A percentile compares a stretch with the other conserved stretches of the same genome.
Evolutionary conservation across 2,329 filamentous ascomycete species (phyloP).

Genomic region (Erysiphe pulchra): DNA sequence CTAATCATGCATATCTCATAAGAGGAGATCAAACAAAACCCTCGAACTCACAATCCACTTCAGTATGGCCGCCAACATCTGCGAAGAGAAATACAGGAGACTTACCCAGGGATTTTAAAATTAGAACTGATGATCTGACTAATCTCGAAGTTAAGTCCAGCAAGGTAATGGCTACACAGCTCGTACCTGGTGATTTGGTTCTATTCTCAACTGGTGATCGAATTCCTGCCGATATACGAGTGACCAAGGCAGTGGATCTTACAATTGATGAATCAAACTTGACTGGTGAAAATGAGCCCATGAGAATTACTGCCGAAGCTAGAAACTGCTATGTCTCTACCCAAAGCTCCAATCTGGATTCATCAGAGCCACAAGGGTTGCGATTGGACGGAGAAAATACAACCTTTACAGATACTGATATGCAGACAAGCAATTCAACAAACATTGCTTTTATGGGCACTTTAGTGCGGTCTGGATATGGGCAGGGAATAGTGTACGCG

Average conservation of each 20-base stretch:
- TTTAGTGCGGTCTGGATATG: slow-evolving; percentile 78
- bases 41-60: slow-evolving; percentile 5
- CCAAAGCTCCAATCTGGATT: slow-evolving; percentile 11
- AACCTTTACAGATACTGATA: slow-evolving; percentile 34
- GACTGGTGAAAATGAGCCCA: slow-evolving; percentile 88
- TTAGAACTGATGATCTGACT: slow-evolving; percentile 25
- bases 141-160: slow-evolving; percentile 43
- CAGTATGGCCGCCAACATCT: slow-evolving; percentile 21
- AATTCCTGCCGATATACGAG: slow-evolving; percentile 85
- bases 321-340: slow-evolving; percentile 14
- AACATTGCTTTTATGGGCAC: slow-evolving; percentile 99
- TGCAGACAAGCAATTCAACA: slow-evolving; percentile 45
- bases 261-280: slow-evolving; percentile 93
- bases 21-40: slow-evolving; percentile 18
- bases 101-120: slow-evolving; percentile 6
- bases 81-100: slow-evolving; percentile 7
- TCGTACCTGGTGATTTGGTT: slow-evolving; percentile 82
- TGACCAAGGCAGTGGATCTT: slow-evolving; percentile 70
- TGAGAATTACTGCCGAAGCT: slow-evolving; percentile 47
- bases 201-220: slow-evolving; percentile 89
- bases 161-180: slow-evolving; percentile 63
- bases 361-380: slow-evolving; percentile 21
- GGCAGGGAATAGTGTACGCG: slow-evolving; percentile 89
- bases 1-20: slow-evolving; percentile 88
- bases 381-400: slow-evolving; percentile 31